A percentile compares a stretch with the other conserved stretches of the same genome.
Conservation (phyloP, 768 basidiomycete species). For the Tubosaeta sp. region DNA sequence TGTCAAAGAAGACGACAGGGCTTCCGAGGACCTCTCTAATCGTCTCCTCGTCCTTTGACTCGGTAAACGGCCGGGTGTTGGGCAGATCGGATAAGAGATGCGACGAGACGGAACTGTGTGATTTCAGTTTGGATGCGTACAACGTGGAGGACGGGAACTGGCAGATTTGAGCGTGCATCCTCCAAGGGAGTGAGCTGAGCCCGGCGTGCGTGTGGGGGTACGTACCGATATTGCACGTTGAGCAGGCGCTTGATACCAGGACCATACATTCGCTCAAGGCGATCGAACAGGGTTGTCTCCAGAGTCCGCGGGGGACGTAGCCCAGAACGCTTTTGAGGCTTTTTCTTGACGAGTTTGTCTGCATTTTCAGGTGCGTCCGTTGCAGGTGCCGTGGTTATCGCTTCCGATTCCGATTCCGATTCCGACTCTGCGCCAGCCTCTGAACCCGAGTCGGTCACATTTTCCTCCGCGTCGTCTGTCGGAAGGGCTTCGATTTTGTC, state of each 20-base stretch:
- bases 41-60: slow-evolving; percentile 55
- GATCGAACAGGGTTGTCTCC: slow-evolving; percentile 88
- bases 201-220: background rate
- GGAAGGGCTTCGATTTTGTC: background rate
- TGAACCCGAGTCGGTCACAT: slow-evolving; percentile 4
- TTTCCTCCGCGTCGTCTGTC: slow-evolving; percentile 1
- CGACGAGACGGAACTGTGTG: slow-evolving; percentile 64
- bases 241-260: slow-evolving; percentile 80
- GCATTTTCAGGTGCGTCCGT: slow-evolving; percentile 1
- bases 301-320: slow-evolving; percentile 66
- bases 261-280: slow-evolving; percentile 88
- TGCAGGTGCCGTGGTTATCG: background rate
- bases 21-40: slow-evolving; percentile 66
- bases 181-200: slow-evolving; percentile 25
- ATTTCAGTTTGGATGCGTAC: slow-evolving; percentile 66
- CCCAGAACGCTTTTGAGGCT: slow-evolving; percentile 5
- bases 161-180: slow-evolving; percentile 88
- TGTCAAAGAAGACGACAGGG: slow-evolving; percentile 92
- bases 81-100: slow-evolving; percentile 74
- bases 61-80: slow-evolving; percentile 36
- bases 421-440: slow-evolving; percentile 14
- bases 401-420: slow-evolving; percentile 18
- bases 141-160: slow-evolving; percentile 80
- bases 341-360: slow-evolving; percentile 7
- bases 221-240: slow-evolving; percentile 82